These are phyloP conservation scores for Monosporascus sp. DNA, from an alignment of 2,329 filamentous ascomycete genomes.

Conservation along the genomic window DNA sequence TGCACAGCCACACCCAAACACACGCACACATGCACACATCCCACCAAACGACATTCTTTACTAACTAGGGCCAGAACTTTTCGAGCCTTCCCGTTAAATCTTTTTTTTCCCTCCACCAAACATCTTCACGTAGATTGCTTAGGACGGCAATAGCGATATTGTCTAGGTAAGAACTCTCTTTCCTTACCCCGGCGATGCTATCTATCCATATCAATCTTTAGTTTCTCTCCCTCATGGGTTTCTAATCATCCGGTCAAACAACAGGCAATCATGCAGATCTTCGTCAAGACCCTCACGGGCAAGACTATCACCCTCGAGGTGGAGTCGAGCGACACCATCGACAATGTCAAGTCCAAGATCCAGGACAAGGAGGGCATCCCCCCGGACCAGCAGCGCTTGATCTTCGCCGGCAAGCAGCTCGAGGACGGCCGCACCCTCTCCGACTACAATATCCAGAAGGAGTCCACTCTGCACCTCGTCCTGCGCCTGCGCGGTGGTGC, in stretches of 20 bases:
- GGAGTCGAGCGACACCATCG: slow-evolving; percentile 98
- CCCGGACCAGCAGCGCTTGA: slow-evolving; percentile 97
- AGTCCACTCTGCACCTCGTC: slow-evolving; percentile 96
- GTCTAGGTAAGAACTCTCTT: slow-evolving; percentile 48
- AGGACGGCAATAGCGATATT: slow-evolving; percentile 56
- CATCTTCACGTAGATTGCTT: slow-evolving; percentile 55
- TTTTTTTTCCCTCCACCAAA: slow-evolving; percentile 24
- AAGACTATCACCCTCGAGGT: slow-evolving; percentile 99
- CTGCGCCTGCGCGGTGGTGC: slow-evolving; percentile 96
- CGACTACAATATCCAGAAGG: slow-evolving; percentile 99
- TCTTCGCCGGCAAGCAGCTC: slow-evolving; percentile 99
- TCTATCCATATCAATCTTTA: neutral
- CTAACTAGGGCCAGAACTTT: neutral
- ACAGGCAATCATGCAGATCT: slow-evolving; percentile 70
- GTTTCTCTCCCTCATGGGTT: neutral
- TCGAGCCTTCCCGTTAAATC: slow-evolving; percentile 15
- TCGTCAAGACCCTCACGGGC: slow-evolving; percentile 87
- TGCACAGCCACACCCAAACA: neutral
- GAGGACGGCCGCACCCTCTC: slow-evolving; percentile 98
- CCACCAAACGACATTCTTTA: neutral
- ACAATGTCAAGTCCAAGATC: slow-evolving; percentile 99
- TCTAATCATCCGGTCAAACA: slow-evolving; percentile 33
- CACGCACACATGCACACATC: slow-evolving; percentile 4
- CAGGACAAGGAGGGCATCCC: slow-evolving; percentile 99
- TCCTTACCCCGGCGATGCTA: neutral